A percentile compares a stretch with the other conserved stretches of the same genome.
Evolutionary conservation across 192 early-diverging fungal species (phyloP).

Genomic region (Chytriomyces hyalinus): DNA sequence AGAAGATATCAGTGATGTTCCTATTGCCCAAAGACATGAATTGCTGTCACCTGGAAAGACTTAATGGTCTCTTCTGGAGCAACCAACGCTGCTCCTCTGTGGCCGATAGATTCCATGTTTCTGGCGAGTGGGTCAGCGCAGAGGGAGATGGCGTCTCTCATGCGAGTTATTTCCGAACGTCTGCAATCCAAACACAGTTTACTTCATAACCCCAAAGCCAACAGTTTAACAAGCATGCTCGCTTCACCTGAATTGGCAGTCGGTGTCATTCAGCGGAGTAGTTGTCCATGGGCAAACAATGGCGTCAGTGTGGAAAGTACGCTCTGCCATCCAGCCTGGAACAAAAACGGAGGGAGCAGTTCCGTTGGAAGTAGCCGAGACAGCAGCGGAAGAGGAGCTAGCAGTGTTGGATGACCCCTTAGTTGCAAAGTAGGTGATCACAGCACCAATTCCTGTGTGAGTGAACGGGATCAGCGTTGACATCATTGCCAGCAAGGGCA

Average conservation of each 20-base stretch:
- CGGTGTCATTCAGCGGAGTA: slow-evolving; percentile 6
- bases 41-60: slow-evolving; percentile 1
- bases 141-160: slow-evolving; percentile 14
- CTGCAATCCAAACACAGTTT: not conserved
- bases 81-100: slow-evolving; percentile 19
- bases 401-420: not conserved
- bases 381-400: not conserved
- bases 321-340: slow-evolving; percentile 24
- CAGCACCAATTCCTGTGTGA: not conserved
- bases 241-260: slow-evolving; percentile 9
- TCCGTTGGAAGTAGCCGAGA: not conserved
- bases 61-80: slow-evolving; percentile 27
- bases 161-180: slow-evolving; percentile 6
- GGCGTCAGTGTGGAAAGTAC: slow-evolving; percentile 18
- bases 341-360: not conserved
- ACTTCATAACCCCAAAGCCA: too few relatives aligned
- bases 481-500: too few relatives aligned
- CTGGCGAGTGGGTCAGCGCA: slow-evolving; percentile 14
- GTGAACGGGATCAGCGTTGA: not conserved
- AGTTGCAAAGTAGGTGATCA: slow-evolving; percentile 10
- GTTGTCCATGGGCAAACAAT: slow-evolving; percentile 22
- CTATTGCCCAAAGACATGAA: not conserved
- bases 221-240: not conserved
- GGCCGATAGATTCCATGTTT: slow-evolving; percentile 19
- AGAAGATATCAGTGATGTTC: not conserved